Evolutionary conservation across 208 protist species (phyloP), one percentile per base, ranked within the genome.

Genomic region (Leishmania amazonensis): DNA sequence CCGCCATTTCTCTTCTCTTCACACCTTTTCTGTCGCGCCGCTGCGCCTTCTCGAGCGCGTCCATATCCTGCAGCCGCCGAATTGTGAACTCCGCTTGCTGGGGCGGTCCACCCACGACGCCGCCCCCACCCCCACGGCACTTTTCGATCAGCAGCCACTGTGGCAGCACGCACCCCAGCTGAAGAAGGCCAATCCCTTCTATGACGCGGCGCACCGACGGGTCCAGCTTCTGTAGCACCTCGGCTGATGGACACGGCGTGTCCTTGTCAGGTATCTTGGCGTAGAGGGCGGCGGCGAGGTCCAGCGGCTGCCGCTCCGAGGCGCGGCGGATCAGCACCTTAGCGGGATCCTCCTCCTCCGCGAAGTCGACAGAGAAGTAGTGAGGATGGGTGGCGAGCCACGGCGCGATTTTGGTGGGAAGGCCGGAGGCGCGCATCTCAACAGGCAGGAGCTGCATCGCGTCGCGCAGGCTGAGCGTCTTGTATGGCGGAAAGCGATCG

Each of bases 331-430:
- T 74, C 35, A 88, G 89, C 47, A 89, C 90, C 80, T 88, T 89
- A 11, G 81, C 47, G n/a, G 88, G 85, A 64, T 88, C 81, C 47
- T 83, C 77, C 80, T 87, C 85, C n/a, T 87, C 76, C 60, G 83
- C 71, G 81, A 90, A 89, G 72, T 95, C 92, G 7, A 97, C 87
- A 24, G 86, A 68, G 81, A 97, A 94, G 85, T 97, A 96, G 19
- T 83, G 76, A 6, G 85, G 88, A 68, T 91, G 76, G 45, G 76
- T 82, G n/a, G 81, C 85, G 65, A 96, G 78, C 94, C 94, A 97
- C 31, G 83, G 75, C 11, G 90, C 76, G 21, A 96, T 58, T 42
- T 91, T 88, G 31, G 85, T 88, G 28, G 92, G 90, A 60, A 94
- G 49, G 1, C 81, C 86, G 40, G 68, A 82, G 35, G 76, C 42